A percentile compares a stretch with the other conserved stretches of the same genome.
Conservation (phyloP, 306 rosid genomes). For the Lathyrus aphaca region DNA sequence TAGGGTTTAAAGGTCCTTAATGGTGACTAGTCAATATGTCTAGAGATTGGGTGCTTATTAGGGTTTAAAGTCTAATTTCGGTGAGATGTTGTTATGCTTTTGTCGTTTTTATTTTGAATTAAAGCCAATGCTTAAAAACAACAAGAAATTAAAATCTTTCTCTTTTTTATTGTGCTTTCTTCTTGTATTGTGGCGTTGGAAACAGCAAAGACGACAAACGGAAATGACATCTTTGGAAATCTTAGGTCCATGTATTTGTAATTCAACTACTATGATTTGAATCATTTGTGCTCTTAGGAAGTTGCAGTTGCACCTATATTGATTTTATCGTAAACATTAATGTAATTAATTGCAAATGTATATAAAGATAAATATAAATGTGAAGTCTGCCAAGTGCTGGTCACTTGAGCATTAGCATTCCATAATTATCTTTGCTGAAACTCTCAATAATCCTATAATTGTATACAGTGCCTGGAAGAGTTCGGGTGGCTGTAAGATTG, state of each 20-base stretch:
- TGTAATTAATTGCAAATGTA: conserved; percentile 1
- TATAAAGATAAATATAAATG: neutral
- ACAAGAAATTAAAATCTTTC: neutral
- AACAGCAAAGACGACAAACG: neutral
- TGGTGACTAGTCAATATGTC: conserved; percentile 8
- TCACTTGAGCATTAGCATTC: neutral
- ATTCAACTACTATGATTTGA: conserved; percentile 9
- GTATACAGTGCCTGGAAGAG: conserved; percentile 82
- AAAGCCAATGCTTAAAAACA: conserved; percentile 32
- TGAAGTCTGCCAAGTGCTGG: neutral
- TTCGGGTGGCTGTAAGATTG: conserved; percentile 91
- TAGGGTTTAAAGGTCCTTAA: conserved; percentile 22
- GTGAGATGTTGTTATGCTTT: neutral
- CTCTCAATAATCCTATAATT: conserved; percentile 21
- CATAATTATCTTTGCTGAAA: neutral
- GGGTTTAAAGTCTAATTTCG: conserved; percentile 35
- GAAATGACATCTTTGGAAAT: neutral
- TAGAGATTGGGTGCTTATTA: conserved; percentile 23
- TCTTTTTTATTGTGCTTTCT: neutral
- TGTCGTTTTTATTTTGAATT: conserved; percentile 30
- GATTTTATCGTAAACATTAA: conserved; percentile 3
- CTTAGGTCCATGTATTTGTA: conserved; percentile 2
- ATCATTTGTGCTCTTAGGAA: conserved; percentile 11
- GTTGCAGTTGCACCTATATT: conserved; percentile 2
- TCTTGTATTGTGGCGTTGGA: neutral